Base-by-base conservation (phyloP, 345 rosid genomes). In the Streptanthus diversifolius region DNA sequence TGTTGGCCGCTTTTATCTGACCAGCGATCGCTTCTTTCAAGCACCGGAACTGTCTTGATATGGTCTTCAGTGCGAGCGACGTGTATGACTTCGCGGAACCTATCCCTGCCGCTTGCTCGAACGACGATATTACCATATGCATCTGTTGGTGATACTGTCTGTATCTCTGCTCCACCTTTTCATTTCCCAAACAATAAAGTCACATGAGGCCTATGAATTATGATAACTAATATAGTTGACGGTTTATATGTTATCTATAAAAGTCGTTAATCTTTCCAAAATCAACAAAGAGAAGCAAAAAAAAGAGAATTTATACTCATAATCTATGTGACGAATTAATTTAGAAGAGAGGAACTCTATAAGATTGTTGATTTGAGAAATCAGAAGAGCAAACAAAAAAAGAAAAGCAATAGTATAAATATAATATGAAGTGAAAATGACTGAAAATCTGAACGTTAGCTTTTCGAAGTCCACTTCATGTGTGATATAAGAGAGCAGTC, bases 141-240 rank as follows among this genome's bases (percentile, higher is more conserved):
- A 95, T 95, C 86, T 95, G 97, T 48, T 85, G 89, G 75, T 95
- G 97, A 68, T 95, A 95, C 62, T 95, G 99, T 73, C 93, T 79
- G 83, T 91, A 95, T 84, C 96, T 90, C 63, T 95, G 99, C 74
- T 95, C 97, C 84, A 91, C 99, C 99, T 95, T 67, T 56, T 47
- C 62, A 32, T 58, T 59, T 47, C 6, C 27, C 51, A 76, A 55
- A 17, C 44, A 70, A 69, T 18, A 76, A 77, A 19, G 54, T 70
- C 33, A 63, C 3, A 65, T 63, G 5, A 76, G 33, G 53, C 36
- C 35, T 54, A 45, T 44, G 35, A 22, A 21, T 30, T 55, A 41
- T 53, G 15, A 40, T 45, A 44, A 43, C 32, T 40, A 13, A 40
- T 60, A 60, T 60, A 39, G n/a, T 24, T 60, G 33, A 71, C 17